Percentiles rank a stretch among this genome's conserved stretches.
These are phyloP conservation scores for Fistulifera solaris DNA, from an alignment of 108 stramenopile species.

Conservation along the genomic window DNA sequence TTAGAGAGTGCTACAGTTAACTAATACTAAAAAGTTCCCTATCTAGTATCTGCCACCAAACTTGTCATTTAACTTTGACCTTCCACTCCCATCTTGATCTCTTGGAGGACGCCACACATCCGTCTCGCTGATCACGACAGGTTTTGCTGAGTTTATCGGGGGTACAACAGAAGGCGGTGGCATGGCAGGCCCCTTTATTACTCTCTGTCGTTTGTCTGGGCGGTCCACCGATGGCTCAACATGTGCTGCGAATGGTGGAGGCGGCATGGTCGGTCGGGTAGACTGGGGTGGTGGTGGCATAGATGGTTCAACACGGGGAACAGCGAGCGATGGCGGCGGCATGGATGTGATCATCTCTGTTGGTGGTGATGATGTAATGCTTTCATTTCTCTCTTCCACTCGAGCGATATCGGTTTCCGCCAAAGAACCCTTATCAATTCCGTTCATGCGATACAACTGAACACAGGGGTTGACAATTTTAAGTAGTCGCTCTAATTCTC, in stretches of 20 bases:
- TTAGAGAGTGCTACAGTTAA: not conserved
- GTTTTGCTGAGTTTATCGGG: not conserved
- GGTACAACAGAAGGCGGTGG: not conserved
- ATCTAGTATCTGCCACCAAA: conserved; percentile 72
- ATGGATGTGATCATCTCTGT: too few species aligned
- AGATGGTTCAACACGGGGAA: not conserved
- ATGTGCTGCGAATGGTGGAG: not conserved
- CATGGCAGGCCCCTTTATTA: not conserved
- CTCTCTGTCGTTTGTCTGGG: not conserved
- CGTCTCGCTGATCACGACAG: conserved; percentile 11
- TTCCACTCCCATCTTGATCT: conserved; percentile 73
- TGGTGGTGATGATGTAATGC: too few species aligned
- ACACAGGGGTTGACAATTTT: too few species aligned
- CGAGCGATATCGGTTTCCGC: too few species aligned
- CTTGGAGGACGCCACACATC: conserved; percentile 71
- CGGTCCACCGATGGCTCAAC: not conserved
- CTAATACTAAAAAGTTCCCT: not conserved
- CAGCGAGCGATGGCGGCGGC: too few species aligned
- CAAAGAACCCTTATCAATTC: too few species aligned
- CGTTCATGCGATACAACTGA: too few species aligned
- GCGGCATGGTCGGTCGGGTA: conserved; percentile 5
- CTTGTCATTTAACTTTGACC: conserved; percentile 65
- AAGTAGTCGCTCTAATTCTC: conserved; percentile 38
- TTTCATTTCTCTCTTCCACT: too few species aligned
- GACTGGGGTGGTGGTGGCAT: conserved; percentile 4